Conservation (phyloP, 2,329 filamentous ascomycete species). For the Purpureocillium lavendulum region DNA sequence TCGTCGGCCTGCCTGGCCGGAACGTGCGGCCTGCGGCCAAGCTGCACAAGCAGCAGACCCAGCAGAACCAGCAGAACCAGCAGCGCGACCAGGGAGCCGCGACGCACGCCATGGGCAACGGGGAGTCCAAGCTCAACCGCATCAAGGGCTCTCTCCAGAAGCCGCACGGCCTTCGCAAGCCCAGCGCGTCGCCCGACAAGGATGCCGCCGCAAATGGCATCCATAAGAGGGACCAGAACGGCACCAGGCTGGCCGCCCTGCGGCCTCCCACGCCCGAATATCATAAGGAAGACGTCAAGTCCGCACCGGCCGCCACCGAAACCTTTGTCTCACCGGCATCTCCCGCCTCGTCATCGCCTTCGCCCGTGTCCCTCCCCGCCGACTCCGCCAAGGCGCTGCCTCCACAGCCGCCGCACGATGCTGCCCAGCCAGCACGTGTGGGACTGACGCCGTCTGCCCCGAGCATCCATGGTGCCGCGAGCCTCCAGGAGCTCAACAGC, state of each 20-base stretch:
- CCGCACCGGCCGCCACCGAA: constrained; percentile 21
- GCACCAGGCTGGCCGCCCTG: constrained; percentile 14
- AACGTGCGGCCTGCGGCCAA: constrained; percentile 16
- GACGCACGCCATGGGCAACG: constrained; percentile 21
- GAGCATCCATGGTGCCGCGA: constrained; percentile 14
- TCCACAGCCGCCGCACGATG: constrained; percentile 8
- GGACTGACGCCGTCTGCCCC: constrained; percentile 11
- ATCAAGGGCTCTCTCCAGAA: constrained; percentile 16
- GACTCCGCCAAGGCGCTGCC: constrained; percentile 7
- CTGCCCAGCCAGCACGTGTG: constrained; percentile 3
- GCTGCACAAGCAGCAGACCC: constrained; percentile 8
- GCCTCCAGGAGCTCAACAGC: constrained; percentile 12
- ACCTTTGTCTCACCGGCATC: constrained; percentile 33
- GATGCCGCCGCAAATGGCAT: not conserved
- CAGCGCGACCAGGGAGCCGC: constrained; percentile 6
- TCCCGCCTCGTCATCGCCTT: constrained; percentile 34
- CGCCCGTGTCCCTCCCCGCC: constrained; percentile 14
- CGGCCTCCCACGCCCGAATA: constrained; percentile 43
- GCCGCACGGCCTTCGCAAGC: not conserved
- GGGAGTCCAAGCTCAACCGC: constrained; percentile 21
- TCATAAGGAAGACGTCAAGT: constrained; percentile 30
- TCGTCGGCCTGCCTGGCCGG: constrained; percentile 17
- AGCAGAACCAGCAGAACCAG: not conserved
- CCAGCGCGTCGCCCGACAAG: not conserved
- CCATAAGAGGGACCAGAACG: not conserved